These are phyloP conservation scores for Penicillium sp. DNA, from an alignment of 2,329 filamentous ascomycete genomes.

Conservation along the genomic window DNA sequence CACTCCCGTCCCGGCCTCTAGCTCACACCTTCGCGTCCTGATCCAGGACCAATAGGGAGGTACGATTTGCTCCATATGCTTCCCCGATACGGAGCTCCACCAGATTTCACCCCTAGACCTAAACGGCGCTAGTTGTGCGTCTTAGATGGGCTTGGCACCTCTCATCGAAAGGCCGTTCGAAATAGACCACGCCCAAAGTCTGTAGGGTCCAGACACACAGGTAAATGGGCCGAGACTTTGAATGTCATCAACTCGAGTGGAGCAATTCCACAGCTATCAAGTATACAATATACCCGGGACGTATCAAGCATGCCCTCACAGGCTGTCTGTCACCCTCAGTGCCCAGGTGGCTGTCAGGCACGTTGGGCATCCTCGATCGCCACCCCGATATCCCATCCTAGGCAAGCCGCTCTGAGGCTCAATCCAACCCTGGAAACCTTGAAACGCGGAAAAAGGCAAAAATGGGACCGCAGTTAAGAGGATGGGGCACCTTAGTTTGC, in stretches of 20 bases:
- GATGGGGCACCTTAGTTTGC: background rate
- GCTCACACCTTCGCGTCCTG: background rate
- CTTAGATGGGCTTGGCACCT: conserved; percentile 10
- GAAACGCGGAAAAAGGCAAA: background rate
- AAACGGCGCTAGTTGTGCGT: conserved; percentile 9
- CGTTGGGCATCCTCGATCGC: background rate
- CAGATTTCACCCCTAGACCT: conserved; percentile 14
- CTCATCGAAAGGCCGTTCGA: conserved; percentile 4
- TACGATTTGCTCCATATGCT: conserved; percentile 4
- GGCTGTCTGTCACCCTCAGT: too few species aligned
- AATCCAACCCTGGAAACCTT: conserved; percentile 4
- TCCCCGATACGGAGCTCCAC: conserved; percentile 20
- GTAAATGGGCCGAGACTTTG: background rate
- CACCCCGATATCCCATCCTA: background rate
- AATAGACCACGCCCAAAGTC: background rate
- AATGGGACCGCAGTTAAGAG: background rate
- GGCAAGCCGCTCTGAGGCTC: conserved; percentile 11
- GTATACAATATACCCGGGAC: background rate
- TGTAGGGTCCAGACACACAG: background rate
- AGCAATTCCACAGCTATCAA: background rate
- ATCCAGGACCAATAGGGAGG: background rate
- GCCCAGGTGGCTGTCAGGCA: background rate
- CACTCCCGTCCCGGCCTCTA: too few species aligned
- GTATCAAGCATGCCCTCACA: background rate
- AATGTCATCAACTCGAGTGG: background rate